These are phyloP conservation scores for Triticum aestivum DNA, from an alignment of 176 grass and related monocot species.

Conservation along the genomic window DNA sequence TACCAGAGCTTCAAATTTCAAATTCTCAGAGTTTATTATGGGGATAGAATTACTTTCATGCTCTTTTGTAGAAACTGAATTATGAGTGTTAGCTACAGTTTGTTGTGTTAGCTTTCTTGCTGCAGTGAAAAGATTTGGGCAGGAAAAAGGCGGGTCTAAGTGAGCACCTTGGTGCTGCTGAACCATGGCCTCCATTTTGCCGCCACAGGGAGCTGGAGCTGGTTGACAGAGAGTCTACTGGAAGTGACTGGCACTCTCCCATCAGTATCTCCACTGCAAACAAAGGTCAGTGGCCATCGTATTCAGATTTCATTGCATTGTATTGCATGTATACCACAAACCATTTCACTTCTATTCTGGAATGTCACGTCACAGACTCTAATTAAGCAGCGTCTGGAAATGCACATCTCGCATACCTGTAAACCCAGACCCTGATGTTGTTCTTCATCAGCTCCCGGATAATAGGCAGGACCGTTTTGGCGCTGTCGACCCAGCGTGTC, in stretches of 20 bases:
- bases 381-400: not conserved
- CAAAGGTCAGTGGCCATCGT: not conserved
- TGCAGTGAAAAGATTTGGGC: not conserved
- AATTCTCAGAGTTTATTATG: not conserved
- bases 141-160: not conserved
- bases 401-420: constrained; percentile 37
- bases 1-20: not conserved
- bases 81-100: not conserved
- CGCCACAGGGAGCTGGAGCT: constrained; percentile 49
- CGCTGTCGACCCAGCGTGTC: constrained; percentile 43
- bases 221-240: constrained; percentile 75
- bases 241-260: constrained; percentile 80
- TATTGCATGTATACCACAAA: not conserved
- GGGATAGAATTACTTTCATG: not conserved
- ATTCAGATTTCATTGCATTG: too few species aligned
- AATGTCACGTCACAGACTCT: not conserved
- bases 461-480: constrained; percentile 58
- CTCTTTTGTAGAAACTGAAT: not conserved
- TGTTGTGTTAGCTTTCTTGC: not conserved
- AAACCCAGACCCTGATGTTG: constrained; percentile 60
- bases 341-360: not conserved
- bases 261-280: constrained; percentile 69
- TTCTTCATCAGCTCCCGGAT: constrained; percentile 56
- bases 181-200: constrained; percentile 68
- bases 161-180: constrained; percentile 46